phyloP scores from a whole-genome alignment of 2,329 filamentous ascomycete species.

The Beauveria australis region DNA sequence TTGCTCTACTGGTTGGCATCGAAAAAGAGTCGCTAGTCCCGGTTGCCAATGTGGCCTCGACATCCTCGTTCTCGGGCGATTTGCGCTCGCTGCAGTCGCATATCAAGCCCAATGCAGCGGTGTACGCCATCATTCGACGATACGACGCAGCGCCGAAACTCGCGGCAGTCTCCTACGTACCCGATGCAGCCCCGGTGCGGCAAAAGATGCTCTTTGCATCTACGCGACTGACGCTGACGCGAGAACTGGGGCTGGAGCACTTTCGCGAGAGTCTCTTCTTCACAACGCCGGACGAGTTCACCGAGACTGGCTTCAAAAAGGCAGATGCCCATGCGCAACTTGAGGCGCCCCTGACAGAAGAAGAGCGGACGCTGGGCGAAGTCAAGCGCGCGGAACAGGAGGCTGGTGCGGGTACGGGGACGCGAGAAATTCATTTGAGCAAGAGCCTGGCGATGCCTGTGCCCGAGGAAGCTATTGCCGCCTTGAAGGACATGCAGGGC shows the following conservation, averaged over 20 bases:
- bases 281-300: slow-evolving; percentile 63
- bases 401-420: slow-evolving; percentile 59
- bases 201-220: slow-evolving; percentile 83
- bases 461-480: slow-evolving; percentile 54
- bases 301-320: slow-evolving; percentile 57
- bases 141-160: slow-evolving; percentile 50
- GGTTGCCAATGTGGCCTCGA: slow-evolving; percentile 42
- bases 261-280: slow-evolving; percentile 71
- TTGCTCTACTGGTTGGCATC: slow-evolving; percentile 67
- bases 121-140: slow-evolving; percentile 69
- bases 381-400: slow-evolving; percentile 70
- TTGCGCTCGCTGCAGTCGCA: slow-evolving; percentile 53
- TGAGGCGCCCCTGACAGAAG: slow-evolving; percentile 67
- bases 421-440: slow-evolving; percentile 51
- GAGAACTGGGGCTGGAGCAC: slow-evolving; percentile 70
- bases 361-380: slow-evolving; percentile 62
- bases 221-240: slow-evolving; percentile 64
- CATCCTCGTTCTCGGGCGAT: slow-evolving; percentile 54
- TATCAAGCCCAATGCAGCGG: slow-evolving; percentile 57
- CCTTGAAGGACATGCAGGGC: slow-evolving; percentile 51
- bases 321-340: slow-evolving; percentile 60
- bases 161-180: slow-evolving; percentile 69
- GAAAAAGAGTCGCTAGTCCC: slow-evolving; percentile 60
- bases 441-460: slow-evolving; percentile 50
- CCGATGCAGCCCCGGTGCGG: slow-evolving; percentile 68